Conservation (phyloP, 2,329 filamentous ascomycete genomes). For the Graphiopsis chlorocephala region DNA sequence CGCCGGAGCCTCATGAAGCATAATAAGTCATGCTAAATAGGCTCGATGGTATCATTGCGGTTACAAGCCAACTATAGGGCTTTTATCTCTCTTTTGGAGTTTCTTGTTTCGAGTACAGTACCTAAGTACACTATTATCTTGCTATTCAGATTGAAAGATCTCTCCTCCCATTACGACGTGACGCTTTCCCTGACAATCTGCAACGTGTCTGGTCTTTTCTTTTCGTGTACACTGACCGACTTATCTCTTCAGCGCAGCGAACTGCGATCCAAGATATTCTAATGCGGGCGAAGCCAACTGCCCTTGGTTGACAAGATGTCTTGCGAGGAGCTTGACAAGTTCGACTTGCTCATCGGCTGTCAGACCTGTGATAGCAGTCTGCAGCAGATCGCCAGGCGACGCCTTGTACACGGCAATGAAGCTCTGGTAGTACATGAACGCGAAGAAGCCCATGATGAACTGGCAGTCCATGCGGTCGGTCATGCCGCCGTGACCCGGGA, state of each 20-base stretch:
- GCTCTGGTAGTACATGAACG: conserved; percentile 95
- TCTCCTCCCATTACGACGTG: background rate
- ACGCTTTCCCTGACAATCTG: background rate
- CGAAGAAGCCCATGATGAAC: conserved; percentile 99
- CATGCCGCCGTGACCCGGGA: conserved; percentile 95
- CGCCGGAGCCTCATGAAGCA: background rate
- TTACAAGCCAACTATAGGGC: background rate
- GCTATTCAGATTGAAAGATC: conserved; percentile 1
- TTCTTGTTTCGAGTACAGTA: conserved; percentile 4
- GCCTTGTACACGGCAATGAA: conserved; percentile 90
- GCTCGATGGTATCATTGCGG: background rate
- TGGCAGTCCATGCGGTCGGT: conserved; percentile 99
- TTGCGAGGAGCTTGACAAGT: conserved; percentile 60
- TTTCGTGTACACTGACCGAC: background rate
- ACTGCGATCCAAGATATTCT: conserved; percentile 33
- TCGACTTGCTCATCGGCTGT: conserved; percentile 86
- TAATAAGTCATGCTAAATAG: background rate
- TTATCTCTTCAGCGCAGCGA: conserved; percentile 20
- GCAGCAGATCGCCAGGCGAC: conserved; percentile 81
- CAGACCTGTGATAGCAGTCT: conserved; percentile 87
- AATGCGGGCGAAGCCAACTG: conserved; percentile 53
- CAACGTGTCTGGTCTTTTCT: background rate
- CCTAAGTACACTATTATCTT: conserved; percentile 15
- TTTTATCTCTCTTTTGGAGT: background rate
- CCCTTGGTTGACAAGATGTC: conserved; percentile 64